A percentile compares a stretch with the other conserved stretches of the same genome.
phyloP scores from a whole-genome alignment of 768 basidiomycete species.

The Amanita subjunquillea region DNA sequence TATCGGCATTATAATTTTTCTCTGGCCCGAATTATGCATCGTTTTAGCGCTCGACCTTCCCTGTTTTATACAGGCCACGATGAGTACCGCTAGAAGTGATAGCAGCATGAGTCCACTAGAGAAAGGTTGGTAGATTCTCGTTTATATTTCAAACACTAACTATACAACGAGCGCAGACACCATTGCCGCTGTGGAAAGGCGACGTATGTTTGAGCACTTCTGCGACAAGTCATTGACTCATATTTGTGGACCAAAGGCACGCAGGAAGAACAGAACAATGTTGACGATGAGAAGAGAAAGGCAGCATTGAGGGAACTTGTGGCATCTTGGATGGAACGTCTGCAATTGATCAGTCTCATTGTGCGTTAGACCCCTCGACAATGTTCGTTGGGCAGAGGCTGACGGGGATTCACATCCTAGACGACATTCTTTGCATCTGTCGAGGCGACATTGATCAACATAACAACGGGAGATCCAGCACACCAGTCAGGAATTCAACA shows the following conservation, averaged over 20 bases:
- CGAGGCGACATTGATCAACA: constrained; percentile 41
- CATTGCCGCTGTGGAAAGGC: not conserved
- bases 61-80: not conserved
- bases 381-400: not conserved
- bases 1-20: too few species aligned
- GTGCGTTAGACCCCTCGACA: constrained; percentile 10
- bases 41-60: not conserved
- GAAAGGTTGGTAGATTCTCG: not conserved
- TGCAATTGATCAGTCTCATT: constrained; percentile 48
- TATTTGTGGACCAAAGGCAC: constrained; percentile 8
- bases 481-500: constrained; percentile 13
- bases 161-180: not conserved
- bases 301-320: constrained; percentile 40
- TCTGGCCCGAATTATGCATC: not conserved
- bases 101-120: not conserved
- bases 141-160: not conserved
- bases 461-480: constrained; percentile 23
- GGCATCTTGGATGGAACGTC: constrained; percentile 51
- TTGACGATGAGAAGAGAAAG: constrained; percentile 33
- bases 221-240: not conserved
- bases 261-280: constrained; percentile 38
- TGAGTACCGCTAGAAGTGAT: not conserved
- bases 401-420: constrained; percentile 17
- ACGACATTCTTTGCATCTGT: constrained; percentile 55
- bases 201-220: not conserved